phyloP scores from a whole-genome alignment of 345 rosid species.

The Camelina hispida region DNA sequence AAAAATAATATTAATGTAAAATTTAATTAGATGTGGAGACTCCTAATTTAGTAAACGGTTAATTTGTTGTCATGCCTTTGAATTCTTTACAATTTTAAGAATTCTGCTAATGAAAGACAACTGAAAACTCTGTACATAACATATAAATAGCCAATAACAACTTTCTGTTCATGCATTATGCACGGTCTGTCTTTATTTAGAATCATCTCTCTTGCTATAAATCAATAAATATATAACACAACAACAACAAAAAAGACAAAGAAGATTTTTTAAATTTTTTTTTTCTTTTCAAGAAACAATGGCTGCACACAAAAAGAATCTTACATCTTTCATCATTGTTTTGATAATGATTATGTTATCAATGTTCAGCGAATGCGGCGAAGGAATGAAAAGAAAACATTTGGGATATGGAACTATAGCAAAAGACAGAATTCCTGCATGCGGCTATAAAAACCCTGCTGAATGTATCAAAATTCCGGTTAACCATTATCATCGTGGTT shows the following conservation, averaged over 20 bases:
- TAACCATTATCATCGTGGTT: background rate
- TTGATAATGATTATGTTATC: background rate
- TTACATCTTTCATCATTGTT: background rate
- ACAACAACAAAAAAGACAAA: background rate
- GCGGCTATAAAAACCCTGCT: background rate
- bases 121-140: no score
- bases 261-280: background rate
- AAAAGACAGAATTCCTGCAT: background rate
- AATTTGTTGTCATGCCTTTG: no score
- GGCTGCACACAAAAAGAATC: background rate
- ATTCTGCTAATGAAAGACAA: no score
- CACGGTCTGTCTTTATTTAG: no score
- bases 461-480: background rate
- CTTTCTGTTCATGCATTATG: no score
- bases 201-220: no score
- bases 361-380: background rate
- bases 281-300: background rate
- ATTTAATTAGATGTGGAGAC: no score
- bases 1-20: no score
- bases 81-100: no score
- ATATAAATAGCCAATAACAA: no score
- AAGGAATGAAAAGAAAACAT: background rate
- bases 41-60: no score
- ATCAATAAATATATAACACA: no score
- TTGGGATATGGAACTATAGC: background rate